Evolutionary conservation across 2,329 filamentous ascomycete genomes (phyloP).

Genomic region (Aureobasidium uvarum): DNA sequence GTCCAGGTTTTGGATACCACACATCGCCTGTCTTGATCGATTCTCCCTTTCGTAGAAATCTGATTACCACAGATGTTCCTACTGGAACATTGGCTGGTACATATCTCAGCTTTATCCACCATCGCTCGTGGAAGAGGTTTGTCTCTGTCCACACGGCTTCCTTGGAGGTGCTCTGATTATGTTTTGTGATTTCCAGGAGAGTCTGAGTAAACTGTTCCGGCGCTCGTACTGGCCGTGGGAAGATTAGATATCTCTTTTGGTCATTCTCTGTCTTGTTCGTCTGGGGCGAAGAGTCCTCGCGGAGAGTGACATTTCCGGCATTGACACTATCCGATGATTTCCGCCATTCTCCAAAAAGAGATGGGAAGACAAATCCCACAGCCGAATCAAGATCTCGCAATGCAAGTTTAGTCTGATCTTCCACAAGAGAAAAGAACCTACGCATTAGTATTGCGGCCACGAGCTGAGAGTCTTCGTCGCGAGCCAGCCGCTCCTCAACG

Average conservation of each 20-base stretch:
- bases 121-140: conserved; percentile 56
- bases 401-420: conserved; percentile 47
- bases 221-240: neutral
- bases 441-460: conserved; percentile 48
- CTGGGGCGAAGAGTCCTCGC: neutral
- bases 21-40: neutral
- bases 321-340: neutral
- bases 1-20: neutral
- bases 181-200: neutral
- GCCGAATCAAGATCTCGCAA: conserved; percentile 46
- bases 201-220: neutral
- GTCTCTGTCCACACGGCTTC: neutral
- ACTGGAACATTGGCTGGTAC: conserved; percentile 28
- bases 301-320: neutral
- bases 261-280: neutral
- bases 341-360: conserved; percentile 28
- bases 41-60: conserved; percentile 42
- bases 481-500: conserved; percentile 5
- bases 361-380: conserved; percentile 45
- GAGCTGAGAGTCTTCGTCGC: conserved; percentile 10
- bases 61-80: conserved; percentile 40
- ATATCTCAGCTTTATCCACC: conserved; percentile 53
- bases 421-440: conserved; percentile 50
- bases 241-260: neutral
- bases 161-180: neutral